Conservation (phyloP, 2,329 filamentous ascomycete species). For the Aspergillus ochraceoroseus region DNA sequence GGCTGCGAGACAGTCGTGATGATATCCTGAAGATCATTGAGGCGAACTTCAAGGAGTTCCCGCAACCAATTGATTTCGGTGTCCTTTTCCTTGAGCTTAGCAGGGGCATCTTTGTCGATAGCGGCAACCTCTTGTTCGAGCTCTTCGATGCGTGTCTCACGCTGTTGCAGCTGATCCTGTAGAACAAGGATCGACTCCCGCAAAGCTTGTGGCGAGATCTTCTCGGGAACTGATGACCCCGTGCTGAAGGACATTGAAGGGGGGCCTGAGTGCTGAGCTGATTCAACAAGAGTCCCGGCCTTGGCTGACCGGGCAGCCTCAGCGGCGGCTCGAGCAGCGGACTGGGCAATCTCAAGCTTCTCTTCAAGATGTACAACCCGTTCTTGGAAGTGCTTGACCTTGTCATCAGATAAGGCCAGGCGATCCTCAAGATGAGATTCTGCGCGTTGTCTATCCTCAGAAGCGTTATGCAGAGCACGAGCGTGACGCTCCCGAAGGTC, state of each 20-base stretch:
- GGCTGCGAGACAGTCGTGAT: constrained; percentile 72
- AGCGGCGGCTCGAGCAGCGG: constrained; percentile 77
- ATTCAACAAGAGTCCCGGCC: constrained; percentile 36
- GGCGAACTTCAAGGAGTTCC: constrained; percentile 82
- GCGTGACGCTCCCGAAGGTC: constrained; percentile 72
- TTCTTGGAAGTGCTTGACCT: constrained; percentile 79
- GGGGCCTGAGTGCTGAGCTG: constrained; percentile 43
- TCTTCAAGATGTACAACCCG: constrained; percentile 81
- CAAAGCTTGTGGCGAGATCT: constrained; percentile 88
- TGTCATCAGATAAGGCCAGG: constrained; percentile 74
- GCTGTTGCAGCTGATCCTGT: constrained; percentile 93
- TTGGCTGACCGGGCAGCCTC: constrained; percentile 63
- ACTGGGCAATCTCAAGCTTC: constrained; percentile 82
- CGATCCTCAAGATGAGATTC: constrained; percentile 78
- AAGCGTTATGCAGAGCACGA: constrained; percentile 64
- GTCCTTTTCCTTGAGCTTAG: constrained; percentile 83
- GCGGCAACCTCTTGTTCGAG: constrained; percentile 67
- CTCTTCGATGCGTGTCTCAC: constrained; percentile 82
- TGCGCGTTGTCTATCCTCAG: constrained; percentile 74
- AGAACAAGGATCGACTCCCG: constrained; percentile 94
- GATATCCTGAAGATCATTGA: constrained; percentile 88
- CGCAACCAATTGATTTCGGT: constrained; percentile 94
- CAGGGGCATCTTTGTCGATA: constrained; percentile 69
- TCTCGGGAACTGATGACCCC: constrained; percentile 61
- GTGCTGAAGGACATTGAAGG: constrained; percentile 46